Percentiles rank a stretch among this genome's conserved stretches.
These are phyloP conservation scores for Phytophthora fragariae DNA, from an alignment of 352 stramenopile genomes.

Conservation along the genomic window DNA sequence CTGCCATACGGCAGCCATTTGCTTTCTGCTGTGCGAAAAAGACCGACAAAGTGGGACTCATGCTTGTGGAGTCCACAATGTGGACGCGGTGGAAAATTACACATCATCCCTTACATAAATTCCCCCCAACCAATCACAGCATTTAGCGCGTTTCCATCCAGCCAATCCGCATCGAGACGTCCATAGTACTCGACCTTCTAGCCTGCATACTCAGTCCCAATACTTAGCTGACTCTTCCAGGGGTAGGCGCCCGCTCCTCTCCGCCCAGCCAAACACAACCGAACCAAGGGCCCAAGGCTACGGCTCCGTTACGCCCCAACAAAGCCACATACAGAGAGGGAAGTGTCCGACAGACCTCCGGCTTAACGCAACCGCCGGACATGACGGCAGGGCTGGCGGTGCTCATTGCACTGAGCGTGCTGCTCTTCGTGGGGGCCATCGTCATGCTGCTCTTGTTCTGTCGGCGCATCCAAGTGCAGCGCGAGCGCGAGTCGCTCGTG, in stretches of 20 bases:
- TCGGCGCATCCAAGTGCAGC: slow-evolving; percentile 44
- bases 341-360: neutral
- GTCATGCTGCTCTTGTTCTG: slow-evolving; percentile 59
- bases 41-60: slow-evolving; percentile 18
- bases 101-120: neutral
- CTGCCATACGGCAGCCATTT: slow-evolving; percentile 32
- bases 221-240: slow-evolving; percentile 33
- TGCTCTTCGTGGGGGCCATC: slow-evolving; percentile 53
- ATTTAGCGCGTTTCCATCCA: neutral
- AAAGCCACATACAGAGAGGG: neutral
- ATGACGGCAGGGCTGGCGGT: slow-evolving; percentile 50
- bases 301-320: neutral
- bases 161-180: slow-evolving; percentile 16
- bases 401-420: slow-evolving; percentile 49
- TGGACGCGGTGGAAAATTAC: slow-evolving; percentile 14
- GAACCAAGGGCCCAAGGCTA: slow-evolving; percentile 12
- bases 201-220: slow-evolving; percentile 14
- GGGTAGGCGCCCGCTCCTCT: slow-evolving; percentile 27
- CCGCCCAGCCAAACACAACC: slow-evolving; percentile 27
- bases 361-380: neutral
- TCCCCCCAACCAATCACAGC: neutral
- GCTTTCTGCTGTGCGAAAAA: slow-evolving; percentile 33
- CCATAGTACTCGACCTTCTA: slow-evolving; percentile 21
- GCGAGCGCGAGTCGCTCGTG: slow-evolving; percentile 49
- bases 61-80: neutral